Percentiles rank a stretch among this genome's conserved stretches.
Evolutionary conservation across 768 basidiomycete species (phyloP).

Genomic region (Cystobasidium ongulense): DNA sequence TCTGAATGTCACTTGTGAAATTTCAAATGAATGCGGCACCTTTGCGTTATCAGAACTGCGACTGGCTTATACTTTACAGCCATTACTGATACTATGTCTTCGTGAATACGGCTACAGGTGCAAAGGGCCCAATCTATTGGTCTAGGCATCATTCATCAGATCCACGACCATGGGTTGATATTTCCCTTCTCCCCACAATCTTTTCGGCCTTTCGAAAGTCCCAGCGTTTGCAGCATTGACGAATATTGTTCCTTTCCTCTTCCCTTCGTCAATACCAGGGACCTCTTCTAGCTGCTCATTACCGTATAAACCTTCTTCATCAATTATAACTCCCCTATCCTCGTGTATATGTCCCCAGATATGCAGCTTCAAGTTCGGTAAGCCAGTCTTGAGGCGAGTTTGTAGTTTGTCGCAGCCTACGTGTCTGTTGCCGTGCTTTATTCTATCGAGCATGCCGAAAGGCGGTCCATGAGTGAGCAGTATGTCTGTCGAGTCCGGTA

Average conservation of each 20-base stretch:
- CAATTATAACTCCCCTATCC: slow-evolving; percentile 45
- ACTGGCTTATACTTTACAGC: too few species aligned
- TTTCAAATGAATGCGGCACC: too few species aligned
- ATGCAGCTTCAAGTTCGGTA: slow-evolving; percentile 46
- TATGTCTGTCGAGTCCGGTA: slow-evolving; percentile 46
- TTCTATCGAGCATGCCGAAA: slow-evolving; percentile 44
- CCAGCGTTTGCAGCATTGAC: slow-evolving; percentile 26
- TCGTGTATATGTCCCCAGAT: slow-evolving; percentile 51
- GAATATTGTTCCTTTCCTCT: slow-evolving; percentile 6
- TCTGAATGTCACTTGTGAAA: too few species aligned
- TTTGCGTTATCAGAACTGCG: too few species aligned
- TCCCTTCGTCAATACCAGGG: not conserved
- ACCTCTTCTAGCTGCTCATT: not conserved
- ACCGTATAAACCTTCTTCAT: slow-evolving; percentile 22
- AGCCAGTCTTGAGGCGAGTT: slow-evolving; percentile 42
- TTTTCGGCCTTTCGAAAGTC: slow-evolving; percentile 12
- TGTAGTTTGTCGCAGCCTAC: slow-evolving; percentile 47
- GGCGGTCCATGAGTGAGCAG: slow-evolving; percentile 51
- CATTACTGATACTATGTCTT: not conserved
- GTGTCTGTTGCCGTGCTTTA: not conserved
- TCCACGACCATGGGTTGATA: slow-evolving; percentile 27
- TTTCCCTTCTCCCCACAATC: slow-evolving; percentile 16
- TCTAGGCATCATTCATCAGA: not conserved
- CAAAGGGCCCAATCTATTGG: not conserved
- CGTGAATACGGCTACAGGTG: too few species aligned